Evolutionary conservation across 2,329 filamentous ascomycete genomes (phyloP).

Genomic region (Trichoderma semiorbis): DNA sequence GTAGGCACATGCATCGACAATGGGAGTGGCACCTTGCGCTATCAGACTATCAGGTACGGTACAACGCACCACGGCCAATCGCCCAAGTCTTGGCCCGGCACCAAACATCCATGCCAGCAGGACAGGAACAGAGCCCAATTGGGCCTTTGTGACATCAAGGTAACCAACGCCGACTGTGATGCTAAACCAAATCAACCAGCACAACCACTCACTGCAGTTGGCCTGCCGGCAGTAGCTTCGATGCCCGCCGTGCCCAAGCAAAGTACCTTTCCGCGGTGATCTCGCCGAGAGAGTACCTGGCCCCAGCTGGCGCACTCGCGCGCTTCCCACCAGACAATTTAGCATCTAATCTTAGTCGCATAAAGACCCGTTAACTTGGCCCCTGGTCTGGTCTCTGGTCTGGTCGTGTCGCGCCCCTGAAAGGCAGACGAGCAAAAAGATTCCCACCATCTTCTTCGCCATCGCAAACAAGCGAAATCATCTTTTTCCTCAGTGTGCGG

Average conservation of each 20-base stretch:
- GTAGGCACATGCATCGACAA: neutral
- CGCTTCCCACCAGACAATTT: slow-evolving; percentile 7
- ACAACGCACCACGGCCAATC: neutral
- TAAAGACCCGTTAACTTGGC: slow-evolving; percentile 14
- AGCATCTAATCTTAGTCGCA: slow-evolving; percentile 18
- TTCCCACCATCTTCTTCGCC: slow-evolving; percentile 12
- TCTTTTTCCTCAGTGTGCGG: slow-evolving; percentile 5
- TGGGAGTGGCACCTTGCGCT: neutral
- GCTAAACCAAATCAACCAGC: neutral
- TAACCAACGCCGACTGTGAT: neutral
- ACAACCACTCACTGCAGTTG: neutral
- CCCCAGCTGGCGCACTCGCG: slow-evolving; percentile 6
- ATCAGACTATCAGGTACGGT: neutral
- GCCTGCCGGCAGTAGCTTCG: neutral
- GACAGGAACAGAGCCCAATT: neutral
- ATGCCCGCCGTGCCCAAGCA: neutral
- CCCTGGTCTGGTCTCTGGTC: slow-evolving; percentile 13
- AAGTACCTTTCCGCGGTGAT: neutral
- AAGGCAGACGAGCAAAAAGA: slow-evolving; percentile 10
- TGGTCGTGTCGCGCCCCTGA: slow-evolving; percentile 12
- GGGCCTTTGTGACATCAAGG: neutral
- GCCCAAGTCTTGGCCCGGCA: neutral
- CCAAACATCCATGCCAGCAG: neutral
- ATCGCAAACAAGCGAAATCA: slow-evolving; percentile 16
- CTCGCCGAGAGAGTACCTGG: neutral